These are phyloP conservation scores for Corinectria fuckeliana DNA, from an alignment of 2,329 filamentous ascomycete genomes.

Conservation along the genomic window DNA sequence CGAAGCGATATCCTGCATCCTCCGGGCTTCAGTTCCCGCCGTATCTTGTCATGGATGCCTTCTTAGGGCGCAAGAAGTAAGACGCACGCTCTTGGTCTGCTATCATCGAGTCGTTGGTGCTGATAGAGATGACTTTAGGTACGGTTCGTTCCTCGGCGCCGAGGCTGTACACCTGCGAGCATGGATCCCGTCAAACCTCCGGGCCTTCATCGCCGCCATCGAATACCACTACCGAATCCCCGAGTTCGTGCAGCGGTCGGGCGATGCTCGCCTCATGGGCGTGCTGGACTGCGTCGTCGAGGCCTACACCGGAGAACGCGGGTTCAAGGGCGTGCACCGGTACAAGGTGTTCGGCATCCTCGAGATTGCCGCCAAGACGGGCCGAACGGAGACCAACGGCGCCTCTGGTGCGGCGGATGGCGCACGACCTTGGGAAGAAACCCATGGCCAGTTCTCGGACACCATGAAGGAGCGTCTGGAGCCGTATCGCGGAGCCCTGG, in stretches of 20 bases:
- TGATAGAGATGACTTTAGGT: slow-evolving; percentile 30
- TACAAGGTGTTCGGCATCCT: slow-evolving; percentile 64
- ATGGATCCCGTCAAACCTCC: slow-evolving; percentile 60
- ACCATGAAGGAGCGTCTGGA: slow-evolving; percentile 31
- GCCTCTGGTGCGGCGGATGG: slow-evolving; percentile 53
- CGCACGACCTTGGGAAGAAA: slow-evolving; percentile 29
- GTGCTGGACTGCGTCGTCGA: slow-evolving; percentile 62
- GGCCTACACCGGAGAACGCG: slow-evolving; percentile 60
- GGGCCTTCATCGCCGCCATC: slow-evolving; percentile 61
- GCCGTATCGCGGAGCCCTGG: slow-evolving; percentile 51
- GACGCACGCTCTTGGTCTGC: rapidly evolving
- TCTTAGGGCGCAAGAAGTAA: slow-evolving; percentile 54
- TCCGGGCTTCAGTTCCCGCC: slow-evolving; percentile 60
- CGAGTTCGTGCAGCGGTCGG: slow-evolving; percentile 58
- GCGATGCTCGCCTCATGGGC: slow-evolving; percentile 57
- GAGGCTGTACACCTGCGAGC: slow-evolving; percentile 60
- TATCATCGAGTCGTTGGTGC: rapidly evolving
- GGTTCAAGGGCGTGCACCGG: slow-evolving; percentile 63
- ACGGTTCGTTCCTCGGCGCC: slow-evolving; percentile 57
- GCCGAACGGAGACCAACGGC: slow-evolving; percentile 60
- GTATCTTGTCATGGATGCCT: slow-evolving; percentile 61
- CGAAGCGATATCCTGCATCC: slow-evolving; percentile 56
- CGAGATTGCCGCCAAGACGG: slow-evolving; percentile 60
- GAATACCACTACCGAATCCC: slow-evolving; percentile 62
- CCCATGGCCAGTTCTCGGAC: slow-evolving; percentile 28